A percentile compares a stretch with the other conserved stretches of the same genome.
These are phyloP conservation scores for Wickerhamomyces xylosicus DNA, from an alignment of 805 yeast species.

Conservation along the genomic window DNA sequence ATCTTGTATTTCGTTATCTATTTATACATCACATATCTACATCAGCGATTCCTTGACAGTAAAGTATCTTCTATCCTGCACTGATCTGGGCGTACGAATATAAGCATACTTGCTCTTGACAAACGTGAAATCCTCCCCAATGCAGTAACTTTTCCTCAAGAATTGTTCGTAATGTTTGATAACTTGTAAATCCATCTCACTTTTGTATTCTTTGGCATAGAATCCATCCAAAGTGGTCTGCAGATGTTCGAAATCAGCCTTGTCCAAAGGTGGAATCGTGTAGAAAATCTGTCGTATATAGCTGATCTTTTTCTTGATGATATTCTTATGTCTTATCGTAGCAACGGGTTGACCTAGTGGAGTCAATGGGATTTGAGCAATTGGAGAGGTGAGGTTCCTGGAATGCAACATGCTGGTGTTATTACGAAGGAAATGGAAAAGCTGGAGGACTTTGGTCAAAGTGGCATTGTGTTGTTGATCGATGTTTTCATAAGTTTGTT, in stretches of 20 bases:
- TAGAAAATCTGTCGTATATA: conserved; percentile 10
- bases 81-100: background rate
- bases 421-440: conserved; percentile 10
- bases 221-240: conserved; percentile 8
- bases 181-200: background rate
- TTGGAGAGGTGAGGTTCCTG: conserved; percentile 10
- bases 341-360: conserved; percentile 14
- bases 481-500: conserved; percentile 1
- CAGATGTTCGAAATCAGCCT: conserved; percentile 8
- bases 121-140: conserved; percentile 9
- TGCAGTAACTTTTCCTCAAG: conserved; percentile 12
- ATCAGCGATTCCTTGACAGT: too few relatives aligned
- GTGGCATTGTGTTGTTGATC: conserved; percentile 8
- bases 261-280: conserved; percentile 14
- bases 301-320: conserved; percentile 13
- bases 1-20: background rate
- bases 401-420: conserved; percentile 7
- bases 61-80: background rate
- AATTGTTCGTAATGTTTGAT: conserved; percentile 17
- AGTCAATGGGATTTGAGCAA: conserved; percentile 12
- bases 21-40: background rate
- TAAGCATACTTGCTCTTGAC: conserved; percentile 13
- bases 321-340: conserved; percentile 10
- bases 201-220: background rate
- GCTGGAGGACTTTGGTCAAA: conserved; percentile 12